Percentiles rank a stretch among this genome's conserved stretches.
Evolutionary conservation across 1,284 basidiomycete genomes (phyloP).

Genomic region (Sporisorium reilianum): DNA sequence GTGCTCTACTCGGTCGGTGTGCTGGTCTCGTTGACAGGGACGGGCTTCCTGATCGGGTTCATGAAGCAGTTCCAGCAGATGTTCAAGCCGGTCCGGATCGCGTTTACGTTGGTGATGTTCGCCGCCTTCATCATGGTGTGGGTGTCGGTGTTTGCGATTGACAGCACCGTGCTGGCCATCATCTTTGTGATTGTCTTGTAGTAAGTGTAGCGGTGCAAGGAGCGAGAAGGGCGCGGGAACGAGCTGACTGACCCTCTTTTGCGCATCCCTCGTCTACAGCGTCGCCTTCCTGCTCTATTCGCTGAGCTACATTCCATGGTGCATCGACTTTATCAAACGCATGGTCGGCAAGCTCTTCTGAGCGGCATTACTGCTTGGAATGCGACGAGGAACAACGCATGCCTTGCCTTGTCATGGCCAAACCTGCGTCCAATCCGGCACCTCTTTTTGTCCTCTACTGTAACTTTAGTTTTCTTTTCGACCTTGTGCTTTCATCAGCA

Average conservation of each 20-base stretch:
- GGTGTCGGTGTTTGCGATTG: constrained; percentile 61
- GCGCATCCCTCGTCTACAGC: constrained; percentile 7
- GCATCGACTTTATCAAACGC: constrained; percentile 58
- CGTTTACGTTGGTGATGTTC: constrained; percentile 84
- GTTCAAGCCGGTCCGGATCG: constrained; percentile 91
- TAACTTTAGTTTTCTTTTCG: constrained; percentile 13
- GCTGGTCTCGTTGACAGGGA: constrained; percentile 81
- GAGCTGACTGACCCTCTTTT: constrained; percentile 4
- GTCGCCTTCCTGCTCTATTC: constrained; percentile 51
- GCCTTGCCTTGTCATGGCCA: too few relatives aligned
- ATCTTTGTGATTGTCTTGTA: constrained; percentile 62
- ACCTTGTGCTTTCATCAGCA: background rate
- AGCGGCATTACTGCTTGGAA: background rate
- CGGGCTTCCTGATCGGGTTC: constrained; percentile 60
- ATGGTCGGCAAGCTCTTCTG: constrained; percentile 56
- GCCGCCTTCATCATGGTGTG: constrained; percentile 69
- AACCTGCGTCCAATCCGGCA: background rate
- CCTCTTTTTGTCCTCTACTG: constrained; percentile 2
- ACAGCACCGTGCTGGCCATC: constrained; percentile 51
- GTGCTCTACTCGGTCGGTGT: constrained; percentile 87
- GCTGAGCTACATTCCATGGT: constrained; percentile 55
- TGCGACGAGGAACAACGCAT: too few relatives aligned
- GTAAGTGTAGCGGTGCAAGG: constrained; percentile 29
- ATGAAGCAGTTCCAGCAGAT: constrained; percentile 74
- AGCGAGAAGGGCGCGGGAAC: too few relatives aligned